These are phyloP conservation scores for Hymenoscyphus repandus DNA, from an alignment of 2,329 filamentous ascomycete genomes.

Conservation along the genomic window DNA sequence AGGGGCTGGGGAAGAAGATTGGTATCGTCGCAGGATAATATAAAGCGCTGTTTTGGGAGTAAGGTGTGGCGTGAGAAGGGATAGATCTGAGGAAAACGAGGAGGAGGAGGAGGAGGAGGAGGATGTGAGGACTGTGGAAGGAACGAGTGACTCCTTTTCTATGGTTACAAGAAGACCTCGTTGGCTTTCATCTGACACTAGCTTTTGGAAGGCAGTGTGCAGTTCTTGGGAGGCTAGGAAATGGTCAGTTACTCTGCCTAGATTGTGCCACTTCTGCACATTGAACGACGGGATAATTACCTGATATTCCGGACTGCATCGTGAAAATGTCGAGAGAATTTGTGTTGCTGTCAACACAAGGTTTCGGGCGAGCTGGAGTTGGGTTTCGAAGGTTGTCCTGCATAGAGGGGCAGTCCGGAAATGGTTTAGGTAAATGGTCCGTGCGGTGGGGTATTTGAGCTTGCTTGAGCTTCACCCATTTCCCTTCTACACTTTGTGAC, in stretches of 20 bases:
- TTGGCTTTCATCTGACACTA: constrained; percentile 56
- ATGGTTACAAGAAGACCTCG: constrained; percentile 72
- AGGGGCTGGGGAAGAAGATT: constrained; percentile 39
- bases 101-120: constrained; percentile 44
- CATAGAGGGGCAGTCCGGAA: constrained; percentile 9
- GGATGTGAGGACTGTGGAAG: constrained; percentile 49
- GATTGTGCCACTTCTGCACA: neutral
- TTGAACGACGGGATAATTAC: constrained; percentile 36
- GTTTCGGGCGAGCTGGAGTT: neutral
- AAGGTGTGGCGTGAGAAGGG: constrained; percentile 56
- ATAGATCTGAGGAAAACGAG: constrained; percentile 60
- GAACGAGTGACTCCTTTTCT: constrained; percentile 60
- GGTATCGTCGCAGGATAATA: constrained; percentile 66
- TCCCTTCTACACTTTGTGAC: neutral
- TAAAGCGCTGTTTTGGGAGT: constrained; percentile 65
- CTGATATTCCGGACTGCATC: constrained; percentile 78
- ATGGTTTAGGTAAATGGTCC: constrained; percentile 1
- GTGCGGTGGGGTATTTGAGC: constrained; percentile 7
- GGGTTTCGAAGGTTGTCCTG: neutral
- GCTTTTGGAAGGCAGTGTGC: constrained; percentile 63
- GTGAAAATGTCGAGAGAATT: constrained; percentile 21
- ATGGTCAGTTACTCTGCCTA: neutral
- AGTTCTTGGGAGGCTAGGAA: constrained; percentile 69
- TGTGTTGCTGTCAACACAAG: neutral
- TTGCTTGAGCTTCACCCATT: neutral